A percentile compares a stretch with the other conserved stretches of the same genome.
These are phyloP conservation scores for Talaromyces borbonicus DNA, from an alignment of 495 filamentous ascomycete species.

Conservation along the genomic window DNA sequence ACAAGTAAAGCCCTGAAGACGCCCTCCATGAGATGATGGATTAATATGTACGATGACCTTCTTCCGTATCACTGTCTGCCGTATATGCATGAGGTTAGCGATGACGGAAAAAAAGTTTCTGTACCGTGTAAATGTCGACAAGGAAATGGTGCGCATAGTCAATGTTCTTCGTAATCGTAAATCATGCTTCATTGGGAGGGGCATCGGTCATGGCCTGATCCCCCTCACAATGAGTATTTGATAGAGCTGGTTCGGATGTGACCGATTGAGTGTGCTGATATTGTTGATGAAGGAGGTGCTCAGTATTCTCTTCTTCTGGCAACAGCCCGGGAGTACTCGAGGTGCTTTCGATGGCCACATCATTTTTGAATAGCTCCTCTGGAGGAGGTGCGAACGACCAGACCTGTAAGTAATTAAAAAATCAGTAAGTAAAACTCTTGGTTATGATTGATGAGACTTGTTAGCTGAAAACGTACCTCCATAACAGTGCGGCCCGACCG, in stretches of 20 bases:
- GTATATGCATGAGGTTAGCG: no score
- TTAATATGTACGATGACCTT: no score
- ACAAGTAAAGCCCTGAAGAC: no score
- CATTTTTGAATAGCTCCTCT: constrained; percentile 41
- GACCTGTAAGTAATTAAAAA: no score
- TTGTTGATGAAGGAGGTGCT: constrained; percentile 5
- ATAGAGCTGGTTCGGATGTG: constrained; percentile 25
- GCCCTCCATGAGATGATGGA: no score
- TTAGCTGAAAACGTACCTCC: constrained; percentile 68
- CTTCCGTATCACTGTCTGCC: no score
- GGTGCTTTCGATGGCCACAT: constrained; percentile 23
- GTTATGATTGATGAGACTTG: no score
- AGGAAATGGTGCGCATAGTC: no score
- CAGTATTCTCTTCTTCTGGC: constrained; percentile 9
- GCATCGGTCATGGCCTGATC: constrained; percentile 36
- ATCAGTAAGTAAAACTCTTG: no score
- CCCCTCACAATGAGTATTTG: constrained; percentile 16
- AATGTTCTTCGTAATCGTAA: constrained; percentile 12
- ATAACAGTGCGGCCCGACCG: constrained; percentile 79
- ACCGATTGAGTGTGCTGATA: background rate
- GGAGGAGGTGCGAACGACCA: constrained; percentile 81
- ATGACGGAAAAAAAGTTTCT: no score
- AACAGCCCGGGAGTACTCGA: constrained; percentile 29
- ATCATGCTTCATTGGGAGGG: constrained; percentile 7
- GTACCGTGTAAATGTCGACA: background rate